Base-by-base conservation (phyloP, 345 rosid genomes). In the Excoecaria cochinchinensis region DNA sequence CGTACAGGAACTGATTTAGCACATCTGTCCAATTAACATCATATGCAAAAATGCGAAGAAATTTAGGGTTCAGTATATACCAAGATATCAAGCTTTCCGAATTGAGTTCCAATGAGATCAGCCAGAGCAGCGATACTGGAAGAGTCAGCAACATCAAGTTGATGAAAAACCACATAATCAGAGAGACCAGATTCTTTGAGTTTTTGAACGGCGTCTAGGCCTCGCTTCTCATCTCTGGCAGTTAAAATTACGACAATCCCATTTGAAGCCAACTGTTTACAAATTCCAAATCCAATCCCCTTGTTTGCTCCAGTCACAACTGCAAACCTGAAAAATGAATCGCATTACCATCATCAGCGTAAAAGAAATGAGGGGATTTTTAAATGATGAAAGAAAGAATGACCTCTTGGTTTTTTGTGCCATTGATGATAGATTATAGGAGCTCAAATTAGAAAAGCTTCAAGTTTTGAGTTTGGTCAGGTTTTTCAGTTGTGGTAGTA, bases 81-180 rank as follows among this genome's bases (percentile, higher is more conserved):
- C 79, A 86, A 79, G 44, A 90, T 84, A 81, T 86, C 90, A 69
- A 85, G 86, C 63, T 86, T 88, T 5, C 87, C 86, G 48, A 82
- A 84, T 14, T 71, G 79, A 55, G 57, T 42, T 36, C 59, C 77
- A 58, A 88, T 55, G 74, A 85, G 85, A 72, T 15, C 76, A 62
- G 82, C 87, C 7, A 88, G 80, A 56, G 82, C 73, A n/a, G 76
- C 19, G 58, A 81, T 47, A 63, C 81, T 79, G 25, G 73, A 60
- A 25, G 82, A 75, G 53, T 84, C 82, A 5, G 82, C 11, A 8
- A 87, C 89, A 79, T 88, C 90, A 65, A 90, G 90, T 44, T 60
- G 85, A 80, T 83, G 88, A 69, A 87, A 90, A 25, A 78, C 44
- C 16, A 85, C 56, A 69, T 78, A 69, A 75, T 84, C 84, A 4